These are phyloP conservation scores for Nannochloropsis oceanica DNA, from an alignment of 108 stramenopile genomes.

Conservation along the genomic window DNA sequence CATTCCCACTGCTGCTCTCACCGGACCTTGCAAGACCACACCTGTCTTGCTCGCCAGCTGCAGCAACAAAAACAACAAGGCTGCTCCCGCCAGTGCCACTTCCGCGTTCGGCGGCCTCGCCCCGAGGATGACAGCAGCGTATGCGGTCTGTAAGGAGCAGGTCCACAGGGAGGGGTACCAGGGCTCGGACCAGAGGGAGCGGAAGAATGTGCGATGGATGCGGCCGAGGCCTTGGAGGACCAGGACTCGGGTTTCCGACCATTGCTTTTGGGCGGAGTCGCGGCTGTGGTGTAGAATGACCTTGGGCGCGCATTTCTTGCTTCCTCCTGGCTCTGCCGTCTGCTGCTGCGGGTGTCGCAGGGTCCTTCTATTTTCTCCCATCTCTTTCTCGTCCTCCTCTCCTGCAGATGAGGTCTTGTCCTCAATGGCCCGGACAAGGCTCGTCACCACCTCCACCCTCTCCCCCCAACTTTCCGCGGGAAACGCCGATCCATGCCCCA, in stretches of 20 bases:
- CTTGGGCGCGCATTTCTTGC: background rate
- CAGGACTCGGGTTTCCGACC: slow-evolving; percentile 16
- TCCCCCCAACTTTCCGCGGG: slow-evolving; percentile 1
- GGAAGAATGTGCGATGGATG: background rate
- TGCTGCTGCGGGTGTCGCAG: background rate
- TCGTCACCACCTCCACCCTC: background rate
- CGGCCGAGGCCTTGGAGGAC: slow-evolving; percentile 10
- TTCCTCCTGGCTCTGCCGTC: background rate
- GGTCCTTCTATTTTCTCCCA: background rate
- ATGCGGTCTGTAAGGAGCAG: background rate
- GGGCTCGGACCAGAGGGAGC: background rate
- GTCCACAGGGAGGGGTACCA: background rate
- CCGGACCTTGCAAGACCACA: background rate
- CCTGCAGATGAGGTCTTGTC: background rate
- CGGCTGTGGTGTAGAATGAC: slow-evolving; percentile 22
- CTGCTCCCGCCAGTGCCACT: slow-evolving; percentile 11
- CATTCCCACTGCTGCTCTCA: slow-evolving; percentile 14
- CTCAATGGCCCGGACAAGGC: background rate
- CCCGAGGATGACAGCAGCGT: background rate
- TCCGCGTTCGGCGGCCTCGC: background rate
- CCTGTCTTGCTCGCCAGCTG: background rate
- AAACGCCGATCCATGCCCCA: slow-evolving; percentile 58
- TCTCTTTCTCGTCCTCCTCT: background rate
- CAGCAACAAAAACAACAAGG: slow-evolving; percentile 1
- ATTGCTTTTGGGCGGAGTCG: slow-evolving; percentile 21